These are phyloP conservation scores for Geotrichum phurueaensis DNA, from an alignment of 1,139 yeast genomes.

Conservation along the genomic window DNA sequence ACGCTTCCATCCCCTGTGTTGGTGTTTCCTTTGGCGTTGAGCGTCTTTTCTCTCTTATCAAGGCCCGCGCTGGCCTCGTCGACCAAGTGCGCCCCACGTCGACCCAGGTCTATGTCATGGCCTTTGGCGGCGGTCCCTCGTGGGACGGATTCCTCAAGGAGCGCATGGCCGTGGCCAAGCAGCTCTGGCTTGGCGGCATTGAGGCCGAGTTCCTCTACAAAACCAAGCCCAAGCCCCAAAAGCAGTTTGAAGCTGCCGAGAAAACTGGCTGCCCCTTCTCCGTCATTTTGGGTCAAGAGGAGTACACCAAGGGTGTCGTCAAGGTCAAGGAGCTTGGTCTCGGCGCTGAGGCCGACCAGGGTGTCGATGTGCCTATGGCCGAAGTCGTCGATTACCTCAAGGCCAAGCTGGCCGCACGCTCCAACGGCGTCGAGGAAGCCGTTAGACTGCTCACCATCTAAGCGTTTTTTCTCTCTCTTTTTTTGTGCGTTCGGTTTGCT, in stretches of 20 bases:
- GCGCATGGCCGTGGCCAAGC: slow-evolving; percentile 78
- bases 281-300: slow-evolving; percentile 93
- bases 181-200: slow-evolving; percentile 81
- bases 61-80: slow-evolving; percentile 58
- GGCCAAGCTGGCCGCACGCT: slow-evolving; percentile 41
- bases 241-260: slow-evolving; percentile 96
- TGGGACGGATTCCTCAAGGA: slow-evolving; percentile 91
- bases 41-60: slow-evolving; percentile 82
- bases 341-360: slow-evolving; percentile 83
- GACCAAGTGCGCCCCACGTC: slow-evolving; percentile 67
- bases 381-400: slow-evolving; percentile 54
- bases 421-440: slow-evolving; percentile 25
- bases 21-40: slow-evolving; percentile 97
- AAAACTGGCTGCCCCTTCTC: slow-evolving; percentile 87
- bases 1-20: slow-evolving; percentile 85
- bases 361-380: slow-evolving; percentile 62
- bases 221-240: slow-evolving; percentile 86
- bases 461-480: background rate
- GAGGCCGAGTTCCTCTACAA: slow-evolving; percentile 89
- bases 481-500: background rate
- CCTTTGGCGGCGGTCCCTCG: slow-evolving; percentile 95
- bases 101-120: slow-evolving; percentile 93
- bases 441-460: slow-evolving; percentile 22
- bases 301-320: slow-evolving; percentile 69
- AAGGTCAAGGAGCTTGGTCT: slow-evolving; percentile 85